These are phyloP conservation scores for Senna siamea DNA, from an alignment of 306 rosid genomes.

Conservation along the genomic window DNA sequence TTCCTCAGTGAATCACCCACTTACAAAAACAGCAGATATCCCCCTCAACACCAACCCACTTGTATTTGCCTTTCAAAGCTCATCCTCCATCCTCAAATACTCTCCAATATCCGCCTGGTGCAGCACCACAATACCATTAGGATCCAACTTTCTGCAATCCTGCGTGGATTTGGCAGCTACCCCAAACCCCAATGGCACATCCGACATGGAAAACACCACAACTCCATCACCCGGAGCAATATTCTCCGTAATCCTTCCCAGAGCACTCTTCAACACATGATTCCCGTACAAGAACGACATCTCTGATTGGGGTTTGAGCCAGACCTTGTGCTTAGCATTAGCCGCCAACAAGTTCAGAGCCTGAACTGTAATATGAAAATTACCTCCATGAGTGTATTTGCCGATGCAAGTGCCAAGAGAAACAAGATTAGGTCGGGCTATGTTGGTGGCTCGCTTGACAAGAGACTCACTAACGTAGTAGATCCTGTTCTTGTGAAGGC, in stretches of 20 bases:
- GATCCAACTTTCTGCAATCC: slow-evolving; percentile 95
- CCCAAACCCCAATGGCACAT: slow-evolving; percentile 89
- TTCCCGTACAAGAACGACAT: slow-evolving; percentile 85
- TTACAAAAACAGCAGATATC: neutral
- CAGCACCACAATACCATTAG: slow-evolving; percentile 81
- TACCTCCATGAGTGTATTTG: slow-evolving; percentile 85
- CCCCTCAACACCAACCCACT: slow-evolving; percentile 5
- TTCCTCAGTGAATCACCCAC: neutral
- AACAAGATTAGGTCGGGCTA: slow-evolving; percentile 65
- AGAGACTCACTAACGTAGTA: slow-evolving; percentile 80
- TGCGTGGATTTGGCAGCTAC: slow-evolving; percentile 84
- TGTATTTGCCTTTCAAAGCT: slow-evolving; percentile 56
- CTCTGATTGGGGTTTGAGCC: slow-evolving; percentile 91
- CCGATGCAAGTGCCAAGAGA: slow-evolving; percentile 89
- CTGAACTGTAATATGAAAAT: slow-evolving; percentile 78
- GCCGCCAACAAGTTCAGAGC: slow-evolving; percentile 63
- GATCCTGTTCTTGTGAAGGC: slow-evolving; percentile 80
- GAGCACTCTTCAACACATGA: slow-evolving; percentile 82
- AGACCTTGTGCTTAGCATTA: slow-evolving; percentile 88
- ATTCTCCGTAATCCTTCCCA: slow-evolving; percentile 85
- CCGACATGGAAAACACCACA: slow-evolving; percentile 87
- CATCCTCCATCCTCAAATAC: slow-evolving; percentile 94
- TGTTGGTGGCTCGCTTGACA: slow-evolving; percentile 84
- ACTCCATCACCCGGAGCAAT: slow-evolving; percentile 84
- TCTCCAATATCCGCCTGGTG: slow-evolving; percentile 93